Evolutionary conservation across 1,284 basidiomycete genomes (phyloP), one percentile per base, ranked within the genome.

Genomic region (Leccinum huronense): DNA sequence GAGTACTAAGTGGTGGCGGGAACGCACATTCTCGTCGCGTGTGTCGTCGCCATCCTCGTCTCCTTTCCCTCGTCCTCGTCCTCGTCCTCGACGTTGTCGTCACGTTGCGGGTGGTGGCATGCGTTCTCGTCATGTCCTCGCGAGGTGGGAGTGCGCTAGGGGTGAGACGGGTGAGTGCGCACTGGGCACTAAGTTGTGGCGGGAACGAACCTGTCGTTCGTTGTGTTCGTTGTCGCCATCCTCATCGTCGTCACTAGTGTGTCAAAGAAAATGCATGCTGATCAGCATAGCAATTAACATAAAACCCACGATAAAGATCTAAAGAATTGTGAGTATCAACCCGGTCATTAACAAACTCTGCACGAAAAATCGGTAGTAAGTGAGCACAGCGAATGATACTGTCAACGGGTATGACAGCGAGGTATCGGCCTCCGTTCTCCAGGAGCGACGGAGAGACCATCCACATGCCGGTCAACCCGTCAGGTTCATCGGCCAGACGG

Each of bases 391-490:
- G 19, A 16, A 57, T 19, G 19, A 57, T 57, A 19, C 55, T 57
- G 2, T 57, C 23, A 2, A 66, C 19, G 33, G 33, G 65, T 36
- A 66, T 66, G 3, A 66, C 27, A 0, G 61, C 42, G 3, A 66
- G 14, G 30, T 66, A 31, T 14, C 55, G 10, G 11, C 19, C 16
- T 16, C 56, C 51, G 7, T 59, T 53, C 13, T 53, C 31, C 13
- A 59, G 48, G 6, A 57, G 58, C 0, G 59, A 67, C 1, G 36
- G 57, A 0, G n/a, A 8, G 1, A 66, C 57, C 65, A 67, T 67
- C 59, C 59, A 67, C 53, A 66, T 63, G 2, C 66, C 61, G 1
- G 51, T 66, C n/a, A 66, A 9, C 0, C 57, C 8, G 5, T 66
- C 59, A 2, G 61, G 54, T 16, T 45, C 33, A 9, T 67, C 62